A percentile compares a stretch with the other conserved stretches of the same genome.
Evolutionary conservation across 192 early-diverging fungal genomes (phyloP).

Genomic region (Coemansia sp.): DNA sequence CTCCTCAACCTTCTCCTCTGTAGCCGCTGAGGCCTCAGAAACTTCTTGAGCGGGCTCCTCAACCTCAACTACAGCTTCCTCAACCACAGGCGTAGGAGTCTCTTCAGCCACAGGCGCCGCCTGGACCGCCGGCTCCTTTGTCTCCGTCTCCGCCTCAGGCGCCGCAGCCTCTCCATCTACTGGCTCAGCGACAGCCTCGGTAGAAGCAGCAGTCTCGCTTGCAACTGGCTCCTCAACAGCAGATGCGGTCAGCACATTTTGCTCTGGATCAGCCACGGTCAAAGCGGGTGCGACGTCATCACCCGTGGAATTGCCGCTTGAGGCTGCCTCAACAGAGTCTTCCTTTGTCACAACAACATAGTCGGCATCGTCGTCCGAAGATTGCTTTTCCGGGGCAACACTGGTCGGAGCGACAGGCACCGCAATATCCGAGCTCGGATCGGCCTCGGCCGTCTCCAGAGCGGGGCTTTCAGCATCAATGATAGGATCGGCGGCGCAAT

Average conservation of each 20-base stretch:
- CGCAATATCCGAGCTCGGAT: conserved; percentile 1
- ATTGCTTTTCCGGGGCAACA: neutral
- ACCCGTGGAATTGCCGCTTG: neutral
- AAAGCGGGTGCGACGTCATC: neutral
- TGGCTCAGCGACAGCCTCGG: neutral
- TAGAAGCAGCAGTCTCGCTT: neutral
- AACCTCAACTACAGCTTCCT: neutral
- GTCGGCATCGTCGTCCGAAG: conserved; percentile 1
- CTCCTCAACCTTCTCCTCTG: neutral
- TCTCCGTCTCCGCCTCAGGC: neutral
- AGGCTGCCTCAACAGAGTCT: neutral
- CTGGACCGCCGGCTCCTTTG: too few relatives aligned
- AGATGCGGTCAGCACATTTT: too few relatives aligned
- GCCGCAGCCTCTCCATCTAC: neutral
- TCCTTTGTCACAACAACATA: conserved; percentile 7
- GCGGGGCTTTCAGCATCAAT: neutral
- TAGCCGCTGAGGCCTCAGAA: neutral
- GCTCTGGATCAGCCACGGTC: too few relatives aligned
- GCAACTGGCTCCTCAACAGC: neutral
- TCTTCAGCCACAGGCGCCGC: neutral
- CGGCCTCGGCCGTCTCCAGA: conserved; percentile 7
- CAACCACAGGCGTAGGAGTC: neutral
- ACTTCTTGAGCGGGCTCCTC: neutral
- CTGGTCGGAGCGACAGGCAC: neutral
- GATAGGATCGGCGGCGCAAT: neutral